These are phyloP conservation scores for Sedum album DNA, from an alignment of 164 flowering plant genomes.

Conservation along the genomic window DNA sequence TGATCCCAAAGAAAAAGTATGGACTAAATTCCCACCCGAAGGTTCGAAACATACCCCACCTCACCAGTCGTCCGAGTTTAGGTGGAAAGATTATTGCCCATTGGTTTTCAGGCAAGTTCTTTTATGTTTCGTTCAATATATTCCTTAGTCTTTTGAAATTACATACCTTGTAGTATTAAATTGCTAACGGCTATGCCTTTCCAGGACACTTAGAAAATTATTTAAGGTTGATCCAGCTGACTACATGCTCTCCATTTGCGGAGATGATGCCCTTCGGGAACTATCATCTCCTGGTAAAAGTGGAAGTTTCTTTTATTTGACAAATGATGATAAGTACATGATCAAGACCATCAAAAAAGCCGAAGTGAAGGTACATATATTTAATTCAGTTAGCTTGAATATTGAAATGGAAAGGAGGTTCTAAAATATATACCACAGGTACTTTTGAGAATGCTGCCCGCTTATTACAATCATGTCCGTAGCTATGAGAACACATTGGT, in stretches of 20 bases:
- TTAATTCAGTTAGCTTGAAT: background rate
- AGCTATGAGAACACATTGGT: constrained; percentile 55
- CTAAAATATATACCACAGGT: background rate
- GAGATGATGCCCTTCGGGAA: constrained; percentile 77
- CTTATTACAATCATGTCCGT: constrained; percentile 60
- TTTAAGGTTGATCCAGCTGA: constrained; percentile 82
- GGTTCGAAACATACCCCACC: constrained; percentile 80
- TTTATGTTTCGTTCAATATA: background rate
- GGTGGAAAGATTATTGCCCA: constrained; percentile 88
- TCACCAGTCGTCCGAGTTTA: constrained; percentile 65
- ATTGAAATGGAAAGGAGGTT: background rate
- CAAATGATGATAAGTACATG: constrained; percentile 82
- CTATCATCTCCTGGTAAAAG: constrained; percentile 88
- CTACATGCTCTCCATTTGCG: constrained; percentile 82
- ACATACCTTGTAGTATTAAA: background rate
- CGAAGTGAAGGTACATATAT: constrained; percentile 51
- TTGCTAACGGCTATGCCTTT: background rate
- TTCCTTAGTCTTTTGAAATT: background rate
- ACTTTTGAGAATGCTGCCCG: constrained; percentile 49
- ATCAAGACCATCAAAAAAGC: constrained; percentile 84
- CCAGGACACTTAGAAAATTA: constrained; percentile 64
- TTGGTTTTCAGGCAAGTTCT: constrained; percentile 63
- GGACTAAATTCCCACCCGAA: constrained; percentile 82
- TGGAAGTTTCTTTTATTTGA: constrained; percentile 85
- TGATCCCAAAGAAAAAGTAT: constrained; percentile 71